Evolutionary conservation across 495 filamentous ascomycete genomes (phyloP).

Genomic region (Penicillium chermesinum): DNA sequence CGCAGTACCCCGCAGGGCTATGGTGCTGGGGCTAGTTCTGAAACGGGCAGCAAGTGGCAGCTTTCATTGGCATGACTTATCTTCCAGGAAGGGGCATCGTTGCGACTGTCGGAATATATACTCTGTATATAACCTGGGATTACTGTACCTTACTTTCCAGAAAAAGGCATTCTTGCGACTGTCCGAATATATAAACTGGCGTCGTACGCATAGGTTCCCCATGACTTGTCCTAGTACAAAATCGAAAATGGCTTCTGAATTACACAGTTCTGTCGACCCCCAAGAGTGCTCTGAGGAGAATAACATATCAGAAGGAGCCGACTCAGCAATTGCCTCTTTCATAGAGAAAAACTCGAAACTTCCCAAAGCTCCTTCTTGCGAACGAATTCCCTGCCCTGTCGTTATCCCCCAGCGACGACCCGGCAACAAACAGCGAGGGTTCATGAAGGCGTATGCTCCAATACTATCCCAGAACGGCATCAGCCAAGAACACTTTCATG

Average conservation of each 20-base stretch:
- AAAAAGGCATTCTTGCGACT: too few relatives aligned
- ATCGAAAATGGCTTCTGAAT: slow-evolving; percentile 1
- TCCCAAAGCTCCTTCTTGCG: neutral
- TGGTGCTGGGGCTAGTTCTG: too few relatives aligned
- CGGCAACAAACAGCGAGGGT: slow-evolving; percentile 26
- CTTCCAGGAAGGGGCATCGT: too few relatives aligned
- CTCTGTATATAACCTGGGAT: too few relatives aligned
- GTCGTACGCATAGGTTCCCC: too few relatives aligned
- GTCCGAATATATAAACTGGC: too few relatives aligned
- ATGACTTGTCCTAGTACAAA: too few relatives aligned
- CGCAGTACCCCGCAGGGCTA: too few relatives aligned
- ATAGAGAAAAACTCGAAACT: slow-evolving; percentile 1
- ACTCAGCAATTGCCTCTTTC: slow-evolving; percentile 2
- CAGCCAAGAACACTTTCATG: slow-evolving; percentile 31
- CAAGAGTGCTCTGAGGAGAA: neutral
- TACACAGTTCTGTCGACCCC: neutral
- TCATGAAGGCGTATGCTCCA: slow-evolving; percentile 38
- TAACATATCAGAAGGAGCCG: neutral
- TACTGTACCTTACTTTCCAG: too few relatives aligned
- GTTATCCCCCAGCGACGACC: slow-evolving; percentile 26
- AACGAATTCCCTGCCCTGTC: slow-evolving; percentile 16
- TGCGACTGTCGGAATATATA: too few relatives aligned
- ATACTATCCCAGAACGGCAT: slow-evolving; percentile 34
- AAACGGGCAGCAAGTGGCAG: too few relatives aligned
- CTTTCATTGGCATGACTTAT: too few relatives aligned